Evolutionary conservation across 805 yeast species (phyloP).

Genomic region (Sungouiella thailandica): DNA sequence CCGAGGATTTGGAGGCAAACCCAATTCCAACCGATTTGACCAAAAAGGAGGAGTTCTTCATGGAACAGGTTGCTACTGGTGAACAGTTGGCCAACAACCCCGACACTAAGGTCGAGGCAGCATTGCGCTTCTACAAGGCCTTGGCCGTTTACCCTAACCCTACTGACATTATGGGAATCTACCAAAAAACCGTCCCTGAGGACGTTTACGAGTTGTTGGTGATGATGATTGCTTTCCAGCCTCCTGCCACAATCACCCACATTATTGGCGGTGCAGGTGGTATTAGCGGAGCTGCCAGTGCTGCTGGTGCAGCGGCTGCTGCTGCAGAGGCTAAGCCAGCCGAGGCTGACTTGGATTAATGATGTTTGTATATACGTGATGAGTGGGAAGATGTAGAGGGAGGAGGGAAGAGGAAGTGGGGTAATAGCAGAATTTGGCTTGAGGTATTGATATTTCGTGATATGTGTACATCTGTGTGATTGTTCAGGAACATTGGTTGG

Average conservation of each 20-base stretch:
- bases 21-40: constrained; percentile 70
- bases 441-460: no score
- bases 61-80: constrained; percentile 78
- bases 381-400: no score
- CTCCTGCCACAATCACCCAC: constrained; percentile 74
- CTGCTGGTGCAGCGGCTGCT: constrained; percentile 20
- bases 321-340: constrained; percentile 12
- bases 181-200: constrained; percentile 83
- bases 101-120: constrained; percentile 74
- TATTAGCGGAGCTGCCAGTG: constrained; percentile 21
- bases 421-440: no score
- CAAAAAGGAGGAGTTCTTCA: constrained; percentile 74
- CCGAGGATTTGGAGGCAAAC: constrained; percentile 57
- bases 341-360: constrained; percentile 15
- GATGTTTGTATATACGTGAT: no score
- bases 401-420: no score
- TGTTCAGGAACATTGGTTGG: no score
- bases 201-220: constrained; percentile 78
- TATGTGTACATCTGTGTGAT: no score
- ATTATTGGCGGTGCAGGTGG: constrained; percentile 44
- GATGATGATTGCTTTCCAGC: constrained; percentile 84
- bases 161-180: constrained; percentile 81
- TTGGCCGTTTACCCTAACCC: constrained; percentile 92
- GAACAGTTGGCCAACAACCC: constrained; percentile 70
- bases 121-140: constrained; percentile 89